These are phyloP conservation scores for Posidonia oceanica DNA, from an alignment of 116 monocot species.

Conservation along the genomic window DNA sequence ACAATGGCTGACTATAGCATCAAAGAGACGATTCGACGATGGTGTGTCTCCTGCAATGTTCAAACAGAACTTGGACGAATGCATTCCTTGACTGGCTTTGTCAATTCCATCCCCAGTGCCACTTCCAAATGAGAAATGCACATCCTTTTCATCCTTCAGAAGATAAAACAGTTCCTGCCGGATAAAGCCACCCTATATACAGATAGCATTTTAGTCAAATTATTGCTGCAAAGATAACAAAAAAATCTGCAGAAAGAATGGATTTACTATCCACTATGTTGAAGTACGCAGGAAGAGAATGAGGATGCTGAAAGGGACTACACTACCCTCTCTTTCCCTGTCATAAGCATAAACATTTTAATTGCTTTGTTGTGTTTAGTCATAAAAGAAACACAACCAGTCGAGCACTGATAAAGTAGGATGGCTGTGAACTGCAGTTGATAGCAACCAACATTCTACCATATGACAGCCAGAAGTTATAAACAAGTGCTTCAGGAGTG, in stretches of 20 bases:
- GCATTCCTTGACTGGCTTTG: slow-evolving; percentile 61
- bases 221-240: not conserved
- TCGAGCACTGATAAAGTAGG: too few species aligned
- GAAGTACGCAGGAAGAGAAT: too few species aligned
- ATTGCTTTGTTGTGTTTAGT: too few species aligned
- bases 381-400: too few species aligned
- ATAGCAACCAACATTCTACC: too few species aligned
- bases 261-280: not conserved
- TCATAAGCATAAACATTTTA: too few species aligned
- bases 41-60: slow-evolving; percentile 83
- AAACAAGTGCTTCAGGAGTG: too few species aligned
- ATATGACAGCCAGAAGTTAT: too few species aligned
- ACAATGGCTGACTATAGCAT: slow-evolving; percentile 63
- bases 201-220: not conserved
- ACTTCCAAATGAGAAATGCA: slow-evolving; percentile 71
- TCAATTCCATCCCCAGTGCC: slow-evolving; percentile 34
- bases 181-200: slow-evolving; percentile 53
- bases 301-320: too few species aligned
- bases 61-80: slow-evolving; percentile 59
- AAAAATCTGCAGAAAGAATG: not conserved
- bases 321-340: too few species aligned
- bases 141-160: slow-evolving; percentile 67
- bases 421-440: too few species aligned
- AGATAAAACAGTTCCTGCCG: slow-evolving; percentile 82
- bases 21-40: slow-evolving; percentile 71